These are phyloP conservation scores for Dentipellis fragilis DNA, from an alignment of 768 basidiomycete species.

Conservation along the genomic window DNA sequence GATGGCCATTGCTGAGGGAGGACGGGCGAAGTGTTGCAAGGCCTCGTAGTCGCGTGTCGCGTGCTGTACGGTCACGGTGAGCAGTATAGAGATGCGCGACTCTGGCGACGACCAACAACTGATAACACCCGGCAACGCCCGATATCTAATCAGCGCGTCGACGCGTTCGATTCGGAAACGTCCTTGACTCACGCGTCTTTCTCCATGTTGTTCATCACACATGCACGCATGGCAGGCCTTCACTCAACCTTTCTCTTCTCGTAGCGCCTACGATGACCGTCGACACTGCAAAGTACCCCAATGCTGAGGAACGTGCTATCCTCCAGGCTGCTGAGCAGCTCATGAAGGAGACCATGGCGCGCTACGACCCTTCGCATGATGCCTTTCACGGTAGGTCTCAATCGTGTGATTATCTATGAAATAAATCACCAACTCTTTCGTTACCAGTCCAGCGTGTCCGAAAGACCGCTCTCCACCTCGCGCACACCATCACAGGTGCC, in stretches of 20 bases:
- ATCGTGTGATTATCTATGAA: background rate
- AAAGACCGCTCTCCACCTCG: constrained; percentile 63
- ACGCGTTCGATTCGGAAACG: background rate
- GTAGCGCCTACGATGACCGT: constrained; percentile 1
- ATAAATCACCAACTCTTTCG: too few relatives aligned
- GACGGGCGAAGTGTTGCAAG: background rate
- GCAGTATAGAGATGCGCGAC: background rate
- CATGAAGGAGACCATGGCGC: constrained; percentile 68
- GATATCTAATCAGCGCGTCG: background rate
- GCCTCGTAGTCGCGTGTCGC: background rate
- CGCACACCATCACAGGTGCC: constrained; percentile 28
- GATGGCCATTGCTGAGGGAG: background rate
- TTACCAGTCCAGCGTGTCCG: constrained; percentile 70
- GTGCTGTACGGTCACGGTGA: background rate
- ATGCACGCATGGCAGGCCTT: too few relatives aligned
- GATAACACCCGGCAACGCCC: background rate
- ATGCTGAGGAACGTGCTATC: constrained; percentile 36
- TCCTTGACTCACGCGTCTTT: too few relatives aligned
- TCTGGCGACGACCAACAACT: background rate
- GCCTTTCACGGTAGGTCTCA: constrained; percentile 50
- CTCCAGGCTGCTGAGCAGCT: constrained; percentile 54
- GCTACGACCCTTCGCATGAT: constrained; percentile 71
- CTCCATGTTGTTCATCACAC: too few relatives aligned
- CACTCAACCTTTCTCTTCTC: background rate
- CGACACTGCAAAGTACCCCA: constrained; percentile 31